Evolutionary conservation across 1,284 basidiomycete genomes (phyloP), one percentile per base, ranked within the genome.

Genomic region (Fistulinella staudtii): DNA sequence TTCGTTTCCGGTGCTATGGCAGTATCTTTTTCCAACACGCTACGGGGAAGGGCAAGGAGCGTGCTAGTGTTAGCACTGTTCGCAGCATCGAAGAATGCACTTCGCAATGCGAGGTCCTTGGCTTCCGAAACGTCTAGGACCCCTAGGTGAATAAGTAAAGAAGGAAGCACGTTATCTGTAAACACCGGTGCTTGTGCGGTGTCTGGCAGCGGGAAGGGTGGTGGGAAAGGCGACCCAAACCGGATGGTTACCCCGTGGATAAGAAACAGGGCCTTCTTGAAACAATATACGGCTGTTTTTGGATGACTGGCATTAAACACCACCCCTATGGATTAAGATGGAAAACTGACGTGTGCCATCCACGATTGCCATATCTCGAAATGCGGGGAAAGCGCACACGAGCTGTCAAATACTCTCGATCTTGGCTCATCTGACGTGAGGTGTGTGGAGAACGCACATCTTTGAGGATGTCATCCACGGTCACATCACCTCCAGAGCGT

Each of bases 261-360:
- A 31, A 94, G 75, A 64, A 92, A 89, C 23, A 94, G 71, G 2
- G 88, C 90, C 58, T 93, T 93, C 65, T 93, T 93, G 74, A 91
- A 89, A 58, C 89, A 77, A 64, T 89, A 93, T 9, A 93, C 75
- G 8, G 78, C 87, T 89, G 53, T 38, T 54, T 36, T 22, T 33
- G 38, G 33, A 24, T 11, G 21, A 42, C 22, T 14, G 29, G 24
- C 43, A 49, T 50, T 31, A 22, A 36, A 47, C 28, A 41, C 14
- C 20, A 29, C 36, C 36, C 44, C 15, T 18, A 28, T 20, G 18
- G 29, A 39, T 24, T 23, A 47, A 41, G 34, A 49, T 54, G 41
- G 50, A 45, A 37, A 28, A 72, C 82, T 61, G 57, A 88, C 87
- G 75, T 61, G 76, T 67, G 22, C 72, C 78, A 33, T 84, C 64